A percentile compares a stretch with the other conserved stretches of the same genome.
Evolutionary conservation across 2,329 filamentous ascomycete genomes (phyloP).

Genomic region (Mariannaea elegans): DNA sequence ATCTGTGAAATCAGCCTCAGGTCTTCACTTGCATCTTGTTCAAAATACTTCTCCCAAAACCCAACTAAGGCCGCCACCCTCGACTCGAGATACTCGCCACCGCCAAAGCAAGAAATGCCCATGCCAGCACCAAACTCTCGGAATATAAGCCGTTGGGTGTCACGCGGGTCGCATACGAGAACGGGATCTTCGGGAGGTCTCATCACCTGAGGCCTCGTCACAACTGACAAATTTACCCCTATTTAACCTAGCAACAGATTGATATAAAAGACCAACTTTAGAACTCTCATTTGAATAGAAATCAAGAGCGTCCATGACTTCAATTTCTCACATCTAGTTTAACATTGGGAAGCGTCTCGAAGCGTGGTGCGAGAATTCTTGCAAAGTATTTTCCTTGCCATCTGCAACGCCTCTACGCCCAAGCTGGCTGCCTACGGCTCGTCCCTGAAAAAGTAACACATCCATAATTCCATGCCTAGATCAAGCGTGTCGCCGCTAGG

Average conservation of each 20-base stretch:
- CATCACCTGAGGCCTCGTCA: no score
- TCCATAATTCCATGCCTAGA: slow-evolving; percentile 68
- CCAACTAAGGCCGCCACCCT: slow-evolving; percentile 41
- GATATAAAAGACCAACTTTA: no score
- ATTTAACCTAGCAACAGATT: no score
- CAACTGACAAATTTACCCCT: no score
- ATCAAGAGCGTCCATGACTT: no score
- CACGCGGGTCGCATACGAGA: no score
- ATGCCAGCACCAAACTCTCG: slow-evolving; percentile 63
- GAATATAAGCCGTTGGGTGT: slow-evolving; percentile 56
- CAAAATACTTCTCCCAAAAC: slow-evolving; percentile 48
- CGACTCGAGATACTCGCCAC: slow-evolving; percentile 43
- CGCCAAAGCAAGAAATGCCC: slow-evolving; percentile 53
- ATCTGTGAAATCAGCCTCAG: slow-evolving; percentile 62
- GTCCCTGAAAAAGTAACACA: slow-evolving; percentile 58
- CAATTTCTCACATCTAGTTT: no score
- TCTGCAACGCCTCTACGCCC: slow-evolving; percentile 39
- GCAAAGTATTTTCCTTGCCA: slow-evolving; percentile 38
- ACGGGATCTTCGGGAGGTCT: no score
- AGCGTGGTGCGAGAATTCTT: slow-evolving; percentile 30
- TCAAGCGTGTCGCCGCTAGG: slow-evolving; percentile 62
- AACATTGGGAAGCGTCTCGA: slow-evolving; percentile 32
- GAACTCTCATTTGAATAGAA: no score
- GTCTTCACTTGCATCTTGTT: slow-evolving; percentile 47
- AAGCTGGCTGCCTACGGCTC: slow-evolving; percentile 59